Percentiles rank a stretch among this genome's conserved stretches.
Evolutionary conservation across 2,329 filamentous ascomycete genomes (phyloP).

Genomic region (Penicillium sp.): DNA sequence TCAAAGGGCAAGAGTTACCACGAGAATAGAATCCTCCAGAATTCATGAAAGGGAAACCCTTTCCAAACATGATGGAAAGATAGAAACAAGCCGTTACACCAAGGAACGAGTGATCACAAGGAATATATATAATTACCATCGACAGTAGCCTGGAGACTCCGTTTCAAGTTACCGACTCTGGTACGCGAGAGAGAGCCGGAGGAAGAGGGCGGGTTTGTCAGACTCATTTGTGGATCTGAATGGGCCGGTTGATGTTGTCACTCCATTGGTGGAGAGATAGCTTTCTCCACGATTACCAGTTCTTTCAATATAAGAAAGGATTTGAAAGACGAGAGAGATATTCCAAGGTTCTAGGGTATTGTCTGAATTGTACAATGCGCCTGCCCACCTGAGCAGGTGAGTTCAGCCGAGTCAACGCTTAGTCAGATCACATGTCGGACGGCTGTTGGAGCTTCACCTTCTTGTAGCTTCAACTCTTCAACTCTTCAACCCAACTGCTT

Average conservation of each 20-base stretch:
- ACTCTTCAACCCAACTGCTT: not conserved
- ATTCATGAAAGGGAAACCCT: conserved; percentile 38
- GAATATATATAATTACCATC: conserved; percentile 41
- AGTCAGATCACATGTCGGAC: conserved; percentile 4
- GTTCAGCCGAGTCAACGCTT: conserved; percentile 4
- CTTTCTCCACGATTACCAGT: conserved; percentile 1
- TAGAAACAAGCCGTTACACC: not conserved
- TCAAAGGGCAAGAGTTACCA: conserved; percentile 33
- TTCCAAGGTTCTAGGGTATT: not conserved
- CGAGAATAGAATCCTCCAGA: conserved; percentile 40
- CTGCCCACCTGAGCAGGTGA: no score
- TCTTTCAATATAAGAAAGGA: not conserved
- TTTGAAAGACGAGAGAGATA: not conserved
- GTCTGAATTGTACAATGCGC: conserved; percentile 3
- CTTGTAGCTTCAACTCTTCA: not conserved
- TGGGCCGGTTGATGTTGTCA: not conserved
- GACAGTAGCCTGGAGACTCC: conserved; percentile 42
- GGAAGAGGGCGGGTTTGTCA: conserved; percentile 43
- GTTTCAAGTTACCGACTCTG: conserved; percentile 39
- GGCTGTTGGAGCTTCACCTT: not conserved
- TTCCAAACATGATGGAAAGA: conserved; percentile 37
- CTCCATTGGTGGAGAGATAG: conserved; percentile 8
- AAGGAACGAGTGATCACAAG: conserved; percentile 11
- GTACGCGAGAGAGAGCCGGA: conserved; percentile 38
- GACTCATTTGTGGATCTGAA: conserved; percentile 33